Conservation (phyloP, 371 early-diverging fungal genomes). For the Capillidium rhysosporum region DNA sequence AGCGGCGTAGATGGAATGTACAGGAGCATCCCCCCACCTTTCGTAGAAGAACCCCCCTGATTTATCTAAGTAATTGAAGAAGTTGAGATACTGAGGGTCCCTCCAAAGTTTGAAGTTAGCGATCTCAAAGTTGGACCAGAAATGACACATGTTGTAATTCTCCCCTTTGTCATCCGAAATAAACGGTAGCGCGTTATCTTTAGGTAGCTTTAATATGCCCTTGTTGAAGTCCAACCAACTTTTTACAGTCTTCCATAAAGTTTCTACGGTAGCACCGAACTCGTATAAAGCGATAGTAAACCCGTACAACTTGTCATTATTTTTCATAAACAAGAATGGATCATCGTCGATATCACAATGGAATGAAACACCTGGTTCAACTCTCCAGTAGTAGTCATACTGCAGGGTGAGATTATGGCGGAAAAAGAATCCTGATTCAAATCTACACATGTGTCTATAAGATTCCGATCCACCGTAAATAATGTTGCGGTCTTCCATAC, state of each 20-base stretch:
- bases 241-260: slow-evolving; percentile 44
- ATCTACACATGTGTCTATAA: slow-evolving; percentile 86
- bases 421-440: slow-evolving; percentile 75
- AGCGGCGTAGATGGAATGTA: slow-evolving; percentile 79
- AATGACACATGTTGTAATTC: slow-evolving; percentile 49
- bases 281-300: slow-evolving; percentile 60
- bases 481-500: slow-evolving; percentile 36
- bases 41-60: slow-evolving; percentile 88
- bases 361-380: slow-evolving; percentile 75
- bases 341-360: slow-evolving; percentile 72
- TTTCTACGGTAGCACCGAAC: slow-evolving; percentile 51
- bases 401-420: slow-evolving; percentile 47
- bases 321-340: slow-evolving; percentile 64
- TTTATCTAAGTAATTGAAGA: slow-evolving; percentile 60
- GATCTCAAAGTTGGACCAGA: slow-evolving; percentile 89
- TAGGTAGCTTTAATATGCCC: not conserved
- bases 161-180: slow-evolving; percentile 7
- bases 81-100: slow-evolving; percentile 44
- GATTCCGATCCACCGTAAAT: slow-evolving; percentile 66
- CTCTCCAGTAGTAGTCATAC: slow-evolving; percentile 86
- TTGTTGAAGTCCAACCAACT: slow-evolving; percentile 12
- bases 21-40: slow-evolving; percentile 94
- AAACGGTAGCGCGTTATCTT: slow-evolving; percentile 8
- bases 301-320: slow-evolving; percentile 64
- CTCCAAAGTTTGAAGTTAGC: slow-evolving; percentile 60